Base-by-base conservation (phyloP, 139 green algal species). In the Coccomyxa sp. region DNA sequence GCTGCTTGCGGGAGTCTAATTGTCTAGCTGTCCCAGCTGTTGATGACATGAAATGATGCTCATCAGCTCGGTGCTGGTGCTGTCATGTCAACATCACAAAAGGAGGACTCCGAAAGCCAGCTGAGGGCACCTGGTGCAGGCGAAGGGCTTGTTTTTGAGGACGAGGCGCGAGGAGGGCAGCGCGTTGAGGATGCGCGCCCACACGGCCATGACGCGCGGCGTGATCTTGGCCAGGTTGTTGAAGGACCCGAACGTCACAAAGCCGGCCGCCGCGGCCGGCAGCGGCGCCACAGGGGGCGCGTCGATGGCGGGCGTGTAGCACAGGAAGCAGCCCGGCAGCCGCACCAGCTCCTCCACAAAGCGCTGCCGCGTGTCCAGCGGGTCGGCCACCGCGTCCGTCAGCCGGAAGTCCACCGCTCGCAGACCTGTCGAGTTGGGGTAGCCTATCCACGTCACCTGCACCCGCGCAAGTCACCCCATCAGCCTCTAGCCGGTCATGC, bases 111-210 rank as follows among this genome's bases (percentile, higher is more conserved):
- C 38, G 7, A 51, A 51, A 51, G 38, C n/a, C n/a, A n/a, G n/a
- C 38, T 3, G 38, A 11, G 7, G 38, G 38, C 63, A 71, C 63
- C 63, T 71, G n/a, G 91, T 82, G 87, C 97, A 98, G 4, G 90
- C 91, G 80, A 98, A 99, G 17, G 96, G 95, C 93, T 99, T 99
- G 91, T 95, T 95, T 87, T 99, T 99, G 13, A 99, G 86, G 59
- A 99, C 84, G 21, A 99, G 91, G 0, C 97, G 92, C 14, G 91
- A 93, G 57, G 79, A n/a, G 23, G 95, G 94, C 31, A 95, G 81
- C 0, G 84, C 85, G n/a, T 82, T 59, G 60, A 99, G 86, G 59
- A 98, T 92, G 27, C 88, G 88, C 1, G 90, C 92, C 95, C 95
- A 98, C 25, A 94, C 58, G 9, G 25, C 76, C n/a, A 98, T 82